A percentile compares a stretch with the other conserved stretches of the same genome.
Conservation (phyloP, 306 rosid species). For the Fagus crenata region DNA sequence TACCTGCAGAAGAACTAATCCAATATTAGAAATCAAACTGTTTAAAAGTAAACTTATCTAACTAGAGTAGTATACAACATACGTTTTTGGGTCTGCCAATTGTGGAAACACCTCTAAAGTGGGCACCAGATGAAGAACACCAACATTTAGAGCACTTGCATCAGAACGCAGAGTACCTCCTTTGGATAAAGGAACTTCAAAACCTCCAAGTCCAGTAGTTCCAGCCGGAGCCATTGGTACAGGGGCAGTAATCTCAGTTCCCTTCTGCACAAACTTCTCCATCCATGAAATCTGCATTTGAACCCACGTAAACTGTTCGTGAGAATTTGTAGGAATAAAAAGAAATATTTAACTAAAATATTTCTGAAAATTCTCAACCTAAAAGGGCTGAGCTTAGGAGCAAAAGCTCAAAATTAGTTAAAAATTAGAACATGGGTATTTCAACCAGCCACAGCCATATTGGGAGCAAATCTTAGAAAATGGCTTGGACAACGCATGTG, state of each 20-base stretch:
- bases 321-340: slow-evolving; percentile 1
- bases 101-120: slow-evolving; percentile 94
- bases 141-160: slow-evolving; percentile 94
- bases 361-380: background rate
- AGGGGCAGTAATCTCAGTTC: slow-evolving; percentile 98
- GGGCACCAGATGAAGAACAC: slow-evolving; percentile 94
- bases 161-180: slow-evolving; percentile 87
- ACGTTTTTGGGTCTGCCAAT: slow-evolving; percentile 81
- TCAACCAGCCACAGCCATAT: slow-evolving; percentile 8
- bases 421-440: slow-evolving; percentile 11
- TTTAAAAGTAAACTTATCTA: background rate
- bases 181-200: slow-evolving; percentile 89
- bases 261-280: slow-evolving; percentile 89
- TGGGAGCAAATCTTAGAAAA: background rate
- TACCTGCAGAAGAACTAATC: slow-evolving; percentile 51
- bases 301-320: slow-evolving; percentile 10
- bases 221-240: slow-evolving; percentile 91
- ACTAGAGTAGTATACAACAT: slow-evolving; percentile 29
- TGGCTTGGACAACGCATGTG: background rate
- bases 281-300: slow-evolving; percentile 90
- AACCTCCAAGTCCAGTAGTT: slow-evolving; percentile 99
- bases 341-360: slow-evolving; percentile 4
- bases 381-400: background rate
- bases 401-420: slow-evolving; percentile 10
- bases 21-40: background rate